A percentile compares a stretch with the other conserved stretches of the same genome.
These are phyloP conservation scores for Gracilaria gracilis DNA, from an alignment of 23 red algal genomes.

Conservation along the genomic window DNA sequence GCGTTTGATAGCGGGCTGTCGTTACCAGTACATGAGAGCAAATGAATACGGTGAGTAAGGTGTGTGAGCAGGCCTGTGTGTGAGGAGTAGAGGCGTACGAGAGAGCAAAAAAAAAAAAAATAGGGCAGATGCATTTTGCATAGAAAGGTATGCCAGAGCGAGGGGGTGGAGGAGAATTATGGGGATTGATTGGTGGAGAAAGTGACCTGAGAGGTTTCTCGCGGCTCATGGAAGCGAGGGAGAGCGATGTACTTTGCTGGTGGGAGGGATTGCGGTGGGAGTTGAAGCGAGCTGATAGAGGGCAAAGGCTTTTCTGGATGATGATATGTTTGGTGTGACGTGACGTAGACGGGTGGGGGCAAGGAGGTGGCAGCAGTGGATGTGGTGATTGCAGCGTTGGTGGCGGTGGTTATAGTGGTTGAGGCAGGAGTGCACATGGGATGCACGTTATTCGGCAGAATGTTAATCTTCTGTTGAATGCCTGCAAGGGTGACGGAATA, in stretches of 20 bases:
- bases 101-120: neutral
- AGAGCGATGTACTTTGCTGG: neutral
- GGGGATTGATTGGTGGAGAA: constrained; percentile 40
- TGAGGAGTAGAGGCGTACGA: neutral
- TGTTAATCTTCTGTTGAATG: constrained; percentile 36
- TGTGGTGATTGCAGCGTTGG: neutral
- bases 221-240: constrained; percentile 19
- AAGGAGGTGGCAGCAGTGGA: neutral
- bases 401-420: constrained; percentile 5
- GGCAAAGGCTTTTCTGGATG: neutral
- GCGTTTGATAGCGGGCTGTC: constrained; percentile 55
- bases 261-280: neutral
- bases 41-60: neutral
- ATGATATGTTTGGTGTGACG: neutral
- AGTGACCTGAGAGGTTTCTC: constrained; percentile 21
- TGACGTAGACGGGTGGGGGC: neutral
- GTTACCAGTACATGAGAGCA: constrained; percentile 40
- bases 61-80: neutral
- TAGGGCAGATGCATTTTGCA: neutral
- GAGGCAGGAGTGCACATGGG: neutral
- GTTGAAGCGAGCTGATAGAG: neutral
- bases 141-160: neutral
- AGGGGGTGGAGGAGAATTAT: neutral
- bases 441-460: neutral
- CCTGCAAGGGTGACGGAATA: constrained; percentile 22